phyloP scores from a whole-genome alignment of 192 early-diverging fungal species.

The Cetraspora pellucida region DNA sequence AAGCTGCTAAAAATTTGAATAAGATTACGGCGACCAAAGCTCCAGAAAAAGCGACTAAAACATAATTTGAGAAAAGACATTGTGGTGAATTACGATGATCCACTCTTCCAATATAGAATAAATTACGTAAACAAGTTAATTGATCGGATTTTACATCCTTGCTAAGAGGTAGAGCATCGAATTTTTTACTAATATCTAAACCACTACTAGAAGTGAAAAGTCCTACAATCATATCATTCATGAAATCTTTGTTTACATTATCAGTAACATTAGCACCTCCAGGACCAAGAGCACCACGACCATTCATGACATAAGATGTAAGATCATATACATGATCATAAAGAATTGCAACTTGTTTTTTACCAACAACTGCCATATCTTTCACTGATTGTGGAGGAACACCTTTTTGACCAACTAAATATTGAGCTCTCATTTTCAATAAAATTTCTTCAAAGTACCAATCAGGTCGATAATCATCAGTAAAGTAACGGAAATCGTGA shows the following conservation, averaged over 20 bases:
- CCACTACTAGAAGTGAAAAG: constrained; percentile 69
- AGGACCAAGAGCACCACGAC: constrained; percentile 47
- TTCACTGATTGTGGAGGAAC: constrained; percentile 60
- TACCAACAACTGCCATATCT: constrained; percentile 55
- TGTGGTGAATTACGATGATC: constrained; percentile 79
- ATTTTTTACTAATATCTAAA: constrained; percentile 63
- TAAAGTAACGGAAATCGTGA: constrained; percentile 73
- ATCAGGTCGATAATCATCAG: constrained; percentile 60
- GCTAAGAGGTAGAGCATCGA: constrained; percentile 57
- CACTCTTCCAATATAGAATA: constrained; percentile 85
- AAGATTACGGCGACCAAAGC: constrained; percentile 83
- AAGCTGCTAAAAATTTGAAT: constrained; percentile 95
- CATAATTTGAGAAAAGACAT: constrained; percentile 83
- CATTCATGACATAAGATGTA: constrained; percentile 65
- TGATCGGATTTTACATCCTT: constrained; percentile 49
- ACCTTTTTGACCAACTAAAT: constrained; percentile 70
- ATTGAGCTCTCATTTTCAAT: constrained; percentile 59
- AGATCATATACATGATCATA: constrained; percentile 75
- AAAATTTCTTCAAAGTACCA: constrained; percentile 67
- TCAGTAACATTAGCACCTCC: constrained; percentile 42
- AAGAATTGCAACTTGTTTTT: constrained; percentile 65
- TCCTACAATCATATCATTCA: constrained; percentile 58
- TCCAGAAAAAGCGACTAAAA: constrained; percentile 78
- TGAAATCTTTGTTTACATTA: constrained; percentile 54
- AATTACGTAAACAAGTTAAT: constrained; percentile 76